Evolutionary conservation across 495 filamentous ascomycete genomes (phyloP).

Genomic region (Halenospora varia): DNA sequence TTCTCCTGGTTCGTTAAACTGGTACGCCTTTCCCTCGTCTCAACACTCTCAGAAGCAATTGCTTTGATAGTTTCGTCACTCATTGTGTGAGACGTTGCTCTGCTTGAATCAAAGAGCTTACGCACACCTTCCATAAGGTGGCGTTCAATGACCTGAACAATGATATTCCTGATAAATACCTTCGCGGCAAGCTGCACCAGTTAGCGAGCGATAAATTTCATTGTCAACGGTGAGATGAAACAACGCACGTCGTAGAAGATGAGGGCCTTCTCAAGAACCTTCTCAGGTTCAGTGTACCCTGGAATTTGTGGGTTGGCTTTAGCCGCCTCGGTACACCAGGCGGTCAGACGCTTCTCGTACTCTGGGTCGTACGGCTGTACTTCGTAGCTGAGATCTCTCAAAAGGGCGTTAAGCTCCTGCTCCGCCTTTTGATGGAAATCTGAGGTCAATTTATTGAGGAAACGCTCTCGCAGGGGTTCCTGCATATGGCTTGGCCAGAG

Average conservation of each 20-base stretch:
- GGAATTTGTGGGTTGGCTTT: slow-evolving; percentile 3
- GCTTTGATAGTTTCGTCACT: slow-evolving; percentile 16
- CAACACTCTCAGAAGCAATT: slow-evolving; percentile 9
- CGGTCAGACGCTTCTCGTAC: slow-evolving; percentile 33
- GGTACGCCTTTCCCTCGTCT: not conserved
- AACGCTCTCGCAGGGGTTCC: slow-evolving; percentile 31
- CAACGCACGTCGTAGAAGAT: slow-evolving; percentile 32
- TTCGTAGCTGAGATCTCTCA: slow-evolving; percentile 34
- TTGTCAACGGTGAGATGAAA: too few relatives aligned
- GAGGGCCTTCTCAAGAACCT: slow-evolving; percentile 41
- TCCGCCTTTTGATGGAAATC: slow-evolving; percentile 33
- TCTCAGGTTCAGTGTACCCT: slow-evolving; percentile 33
- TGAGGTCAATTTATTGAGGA: slow-evolving; percentile 34
- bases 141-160: slow-evolving; percentile 28
- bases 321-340: slow-evolving; percentile 31
- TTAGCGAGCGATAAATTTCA: not conserved
- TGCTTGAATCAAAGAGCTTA: slow-evolving; percentile 22
- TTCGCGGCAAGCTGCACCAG: not conserved
- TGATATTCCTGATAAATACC: slow-evolving; percentile 28
- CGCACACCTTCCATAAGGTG: slow-evolving; percentile 25
- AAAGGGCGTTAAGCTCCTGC: slow-evolving; percentile 32
- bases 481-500: slow-evolving; percentile 39
- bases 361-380: slow-evolving; percentile 39
- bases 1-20: not conserved
- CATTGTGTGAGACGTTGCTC: slow-evolving; percentile 18